phyloP scores from a whole-genome alignment of 2,329 filamentous ascomycete species.

The Alternaria burnsii region DNA sequence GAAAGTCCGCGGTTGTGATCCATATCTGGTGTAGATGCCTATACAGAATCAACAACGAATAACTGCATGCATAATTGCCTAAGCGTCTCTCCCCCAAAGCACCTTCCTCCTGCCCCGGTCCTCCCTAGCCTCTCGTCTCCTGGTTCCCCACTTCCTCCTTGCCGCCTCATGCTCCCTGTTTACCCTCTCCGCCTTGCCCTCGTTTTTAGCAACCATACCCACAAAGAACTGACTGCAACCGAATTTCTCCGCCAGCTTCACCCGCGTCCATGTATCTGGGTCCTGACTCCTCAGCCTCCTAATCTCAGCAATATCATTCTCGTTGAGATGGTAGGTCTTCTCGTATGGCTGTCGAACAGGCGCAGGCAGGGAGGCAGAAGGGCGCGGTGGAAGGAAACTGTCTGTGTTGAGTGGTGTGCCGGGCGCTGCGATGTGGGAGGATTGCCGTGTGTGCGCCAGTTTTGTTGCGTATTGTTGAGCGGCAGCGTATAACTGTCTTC shows the following conservation, averaged over 20 bases:
- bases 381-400: slow-evolving; percentile 33
- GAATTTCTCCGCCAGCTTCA: slow-evolving; percentile 68
- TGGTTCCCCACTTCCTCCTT: slow-evolving; percentile 68
- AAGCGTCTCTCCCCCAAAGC: slow-evolving; percentile 67
- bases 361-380: slow-evolving; percentile 53
- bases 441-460: slow-evolving; percentile 29
- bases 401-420: slow-evolving; percentile 38
- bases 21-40: not conserved
- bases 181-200: slow-evolving; percentile 53
- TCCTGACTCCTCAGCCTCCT: slow-evolving; percentile 62
- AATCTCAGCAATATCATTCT: slow-evolving; percentile 67
- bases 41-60: not conserved
- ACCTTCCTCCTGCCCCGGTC: slow-evolving; percentile 68
- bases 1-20: not conserved
- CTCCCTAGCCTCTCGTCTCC: slow-evolving; percentile 67
- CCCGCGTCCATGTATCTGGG: slow-evolving; percentile 67
- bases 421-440: slow-evolving; percentile 36
- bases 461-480: slow-evolving; percentile 34
- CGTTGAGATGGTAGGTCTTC: slow-evolving; percentile 69
- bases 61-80: not conserved
- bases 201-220: slow-evolving; percentile 63
- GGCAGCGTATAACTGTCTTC: slow-evolving; percentile 58
- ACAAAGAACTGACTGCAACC: slow-evolving; percentile 70
- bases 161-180: slow-evolving; percentile 61
- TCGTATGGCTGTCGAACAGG: slow-evolving; percentile 61